Base-by-base conservation (phyloP, 192 early-diverging fungal species). In the Phlyctochytrium bullatum region DNA sequence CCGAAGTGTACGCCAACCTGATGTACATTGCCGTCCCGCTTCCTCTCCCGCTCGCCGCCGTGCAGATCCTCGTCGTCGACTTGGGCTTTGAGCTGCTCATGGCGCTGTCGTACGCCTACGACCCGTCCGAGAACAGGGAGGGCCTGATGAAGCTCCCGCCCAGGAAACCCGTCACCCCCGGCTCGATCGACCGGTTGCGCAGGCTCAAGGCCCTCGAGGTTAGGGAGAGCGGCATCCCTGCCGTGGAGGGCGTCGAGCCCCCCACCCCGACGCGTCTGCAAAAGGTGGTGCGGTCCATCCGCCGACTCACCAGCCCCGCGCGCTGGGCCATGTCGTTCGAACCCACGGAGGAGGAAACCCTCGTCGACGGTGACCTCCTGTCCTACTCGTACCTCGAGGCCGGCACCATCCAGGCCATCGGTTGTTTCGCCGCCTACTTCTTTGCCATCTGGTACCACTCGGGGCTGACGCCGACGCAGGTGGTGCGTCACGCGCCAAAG, bases 31-130 rank as follows among this genome's bases (percentile, higher is more conserved):
- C 94, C 30, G 92, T 94, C 3, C 94, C 96, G 6, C 80, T 98
- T 61, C 94, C 96, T 20, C 75, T 93, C 31, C 88, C 91, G n/a
- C 72, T 98, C 63, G 85, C 87, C n/a, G 84, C 93, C 51, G 89
- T 93, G 52, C 87, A 93, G 70, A 95, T 96, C 61, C 76, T 98
- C 60, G 87, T 91, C 12, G 92, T 94, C 34, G 96, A 98, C 79
- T 83, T 98, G 24, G 96, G 96, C 35, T 98, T 94, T 77, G 96
- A 98, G 80, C 68, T 98, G 54, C 83, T 94, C 67, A 80, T 88
- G 24, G 92, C 93, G 6, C 76, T 98, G 33, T 85, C 88, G 2
- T 96, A 90, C 76, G 96, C 94, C 16, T 98, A 92, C 90, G 96
- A 98, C 74, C 87, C 86, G n/a, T 84, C 85, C 17, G 94, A 90